Base-by-base conservation (phyloP, 768 basidiomycete species). In the Polyporus arcularius region DNA sequence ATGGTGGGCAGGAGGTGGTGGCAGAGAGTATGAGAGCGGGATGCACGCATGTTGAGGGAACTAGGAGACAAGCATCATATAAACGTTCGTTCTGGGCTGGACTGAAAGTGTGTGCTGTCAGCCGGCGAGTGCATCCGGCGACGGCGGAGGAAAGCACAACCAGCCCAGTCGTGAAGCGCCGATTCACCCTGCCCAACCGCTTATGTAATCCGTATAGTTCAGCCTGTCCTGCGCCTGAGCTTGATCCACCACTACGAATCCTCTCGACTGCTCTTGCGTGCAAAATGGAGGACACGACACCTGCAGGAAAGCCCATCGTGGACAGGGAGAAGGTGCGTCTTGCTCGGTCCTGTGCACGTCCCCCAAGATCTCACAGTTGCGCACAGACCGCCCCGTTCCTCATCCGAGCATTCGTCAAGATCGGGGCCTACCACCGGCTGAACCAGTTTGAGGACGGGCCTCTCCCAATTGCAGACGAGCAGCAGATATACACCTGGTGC, bases 401-500 rank as follows among this genome's bases (percentile, higher is more conserved):
- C 55, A 85, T 94, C 39, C 83, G 92, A 52, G 79, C 90, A 14
- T 94, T 94, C 71, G 81, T 93, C 58, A 93, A 92, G 82, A 83
- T 90, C 41, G 90, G 89, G 18, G 77, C 84, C 40, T 92, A 91
- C 71, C 92, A 93, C 71, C 81, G 88, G 43, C 74, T 91, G 26
- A 74, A 78, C 4, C 78, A 90, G 57, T 94, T 94, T 65, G 90
- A 94, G 68, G 90, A 93, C 60, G 86, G 89, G 0, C 81, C 83
- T 2, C 78, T 89, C 3, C 92, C 92, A 7, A 86, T 86, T 2
- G 85, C 86, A 6, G 92, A 94, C 62, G 92, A 94, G 69, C 87
- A 90, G 49, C 90, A 92, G 68, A 74, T 94, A 38, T 93, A 88
- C 66, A 88, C 89, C 7, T 94, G 92, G 92, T 89, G 67, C 26